Conservation (phyloP, 495 filamentous ascomycete genomes). For the Trichoderma gamsii region DNA sequence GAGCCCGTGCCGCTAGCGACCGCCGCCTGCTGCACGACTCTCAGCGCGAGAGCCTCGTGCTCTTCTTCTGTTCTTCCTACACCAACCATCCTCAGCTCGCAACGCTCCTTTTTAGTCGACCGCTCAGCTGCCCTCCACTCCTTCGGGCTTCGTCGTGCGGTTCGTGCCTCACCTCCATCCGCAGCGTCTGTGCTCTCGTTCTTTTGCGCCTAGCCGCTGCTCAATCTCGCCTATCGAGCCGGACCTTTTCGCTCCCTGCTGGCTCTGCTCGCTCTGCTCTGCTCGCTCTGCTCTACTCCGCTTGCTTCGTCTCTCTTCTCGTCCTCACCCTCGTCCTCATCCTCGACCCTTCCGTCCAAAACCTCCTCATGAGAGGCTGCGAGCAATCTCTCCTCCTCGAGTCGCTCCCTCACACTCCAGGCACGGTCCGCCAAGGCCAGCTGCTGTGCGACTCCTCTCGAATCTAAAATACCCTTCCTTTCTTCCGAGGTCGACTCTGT, state of each 20-base stretch:
- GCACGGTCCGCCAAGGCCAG: constrained; percentile 1
- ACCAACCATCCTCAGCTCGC: neutral
- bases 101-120: neutral
- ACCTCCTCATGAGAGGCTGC: neutral
- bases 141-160: constrained; percentile 1
- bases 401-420: constrained; percentile 3
- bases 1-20: too few species aligned
- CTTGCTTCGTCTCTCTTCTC: neutral
- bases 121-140: neutral
- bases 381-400: neutral
- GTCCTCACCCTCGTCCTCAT: neutral
- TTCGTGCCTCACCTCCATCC: neutral
- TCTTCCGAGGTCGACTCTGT: neutral
- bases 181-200: neutral
- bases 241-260: neutral
- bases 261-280: neutral
- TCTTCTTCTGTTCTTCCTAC: neutral
- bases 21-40: too few species aligned
- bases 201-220: neutral
- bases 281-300: neutral
- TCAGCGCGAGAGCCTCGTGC: too few species aligned
- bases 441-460: neutral
- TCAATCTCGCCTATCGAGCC: constrained; percentile 2
- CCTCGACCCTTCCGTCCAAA: neutral
- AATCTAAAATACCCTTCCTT: neutral